Evolutionary conservation across 2,329 filamentous ascomycete genomes (phyloP).

Genomic region (Hortaea werneckii): DNA sequence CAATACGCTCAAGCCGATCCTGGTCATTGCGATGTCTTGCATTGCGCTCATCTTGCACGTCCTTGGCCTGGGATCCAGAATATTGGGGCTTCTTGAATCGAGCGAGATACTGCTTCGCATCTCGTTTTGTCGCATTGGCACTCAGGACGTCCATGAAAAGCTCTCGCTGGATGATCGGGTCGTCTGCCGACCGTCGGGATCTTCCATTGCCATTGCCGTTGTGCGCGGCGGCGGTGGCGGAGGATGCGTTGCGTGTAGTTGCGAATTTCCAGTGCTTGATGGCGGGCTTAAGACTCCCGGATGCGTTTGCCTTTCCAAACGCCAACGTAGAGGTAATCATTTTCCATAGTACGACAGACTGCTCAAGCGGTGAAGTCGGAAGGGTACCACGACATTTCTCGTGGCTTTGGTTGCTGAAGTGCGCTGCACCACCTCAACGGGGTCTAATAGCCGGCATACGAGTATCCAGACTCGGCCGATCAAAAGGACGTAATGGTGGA

Average conservation of each 20-base stretch:
- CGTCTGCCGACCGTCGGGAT: conserved; percentile 14
- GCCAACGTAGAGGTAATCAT: conserved; percentile 28
- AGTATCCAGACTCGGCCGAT: no score
- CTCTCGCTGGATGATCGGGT: conserved; percentile 38
- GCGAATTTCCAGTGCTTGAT: neutral
- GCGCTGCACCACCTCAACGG: no score
- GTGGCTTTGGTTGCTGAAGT: no score
- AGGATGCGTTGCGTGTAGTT: neutral
- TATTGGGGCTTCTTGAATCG: conserved; percentile 53
- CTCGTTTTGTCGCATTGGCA: conserved; percentile 82
- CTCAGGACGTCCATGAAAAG: conserved; percentile 79
- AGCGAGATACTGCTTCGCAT: conserved; percentile 83
- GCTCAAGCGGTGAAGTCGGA: neutral
- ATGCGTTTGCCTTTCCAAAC: conserved; percentile 26
- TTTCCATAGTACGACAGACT: conserved; percentile 16
- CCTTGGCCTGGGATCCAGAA: conserved; percentile 30
- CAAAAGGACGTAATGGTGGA: no score
- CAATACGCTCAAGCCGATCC: conserved; percentile 30
- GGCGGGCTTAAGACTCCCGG: conserved; percentile 15
- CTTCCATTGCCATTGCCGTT: conserved; percentile 9
- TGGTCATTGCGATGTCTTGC: conserved; percentile 15
- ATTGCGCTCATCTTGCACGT: conserved; percentile 12
- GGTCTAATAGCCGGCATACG: no score
- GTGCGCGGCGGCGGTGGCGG: neutral
- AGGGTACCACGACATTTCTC: neutral